Evolutionary conservation across 768 basidiomycete genomes (phyloP), one percentile per base, ranked within the genome.

Genomic region (Dendrothele bispora): DNA sequence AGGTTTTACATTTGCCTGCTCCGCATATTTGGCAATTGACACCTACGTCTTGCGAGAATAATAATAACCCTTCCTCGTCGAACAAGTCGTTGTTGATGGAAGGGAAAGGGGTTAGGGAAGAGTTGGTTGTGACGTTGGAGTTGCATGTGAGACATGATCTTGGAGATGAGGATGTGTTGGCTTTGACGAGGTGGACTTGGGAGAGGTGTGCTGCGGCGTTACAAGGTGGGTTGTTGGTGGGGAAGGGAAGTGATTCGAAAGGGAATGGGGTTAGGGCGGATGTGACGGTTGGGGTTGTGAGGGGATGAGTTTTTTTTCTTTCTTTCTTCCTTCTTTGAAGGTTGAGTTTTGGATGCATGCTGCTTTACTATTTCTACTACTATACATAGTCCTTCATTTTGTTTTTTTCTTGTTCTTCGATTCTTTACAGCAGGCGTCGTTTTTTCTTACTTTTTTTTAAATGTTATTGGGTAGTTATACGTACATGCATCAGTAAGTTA

Each of bases 11-110:
- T 59, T 77, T 95, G 10, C 85, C 88, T 1, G 83, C 88, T 10
- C 91, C 91, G 1, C 90, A 92, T 53, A 83, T 95, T 46, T 95
- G 91, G 91, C 91, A 94, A 58, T 79, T 95, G 35, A 77, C 81
- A 1, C 82, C 84, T 14, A 17, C 14, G 34, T 29, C 37, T 8
- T 46, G 2, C 29, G 29, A 26, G 15, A 4, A 29, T 4, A 24
- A 22, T 7, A 10, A 10, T n/a, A 10, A 7, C 28, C 21, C 14
- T 3, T 17, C 5, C 18, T 20, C 21, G 21, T n/a, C 43, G 2
- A 8, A 8, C 17, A n/a, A 24, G 30, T 3, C 7, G 5, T 4
- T 32, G 30, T 10, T 10, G 10, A 27, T 12, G 28, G 44, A 10
- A 26, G 44, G 40, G 20, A 46, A 29, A 32, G 45, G 10, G 14